Evolutionary conservation across 1,139 yeast species (phyloP).

Genomic region (Tardiomyces digboiensis): DNA sequence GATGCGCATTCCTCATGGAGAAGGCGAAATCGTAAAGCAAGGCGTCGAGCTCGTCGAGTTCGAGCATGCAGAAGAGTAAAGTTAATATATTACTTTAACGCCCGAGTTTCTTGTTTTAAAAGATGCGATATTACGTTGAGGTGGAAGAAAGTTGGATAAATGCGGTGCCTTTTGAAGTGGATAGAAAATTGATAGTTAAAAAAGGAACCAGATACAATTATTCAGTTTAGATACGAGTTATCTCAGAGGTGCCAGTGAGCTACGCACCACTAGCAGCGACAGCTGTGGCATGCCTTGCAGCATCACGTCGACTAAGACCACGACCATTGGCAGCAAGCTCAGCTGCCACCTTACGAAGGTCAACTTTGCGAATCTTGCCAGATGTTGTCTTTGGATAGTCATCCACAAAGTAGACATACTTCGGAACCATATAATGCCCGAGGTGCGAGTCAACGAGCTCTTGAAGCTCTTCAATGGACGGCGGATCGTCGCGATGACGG

Average conservation of each 20-base stretch:
- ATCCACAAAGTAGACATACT: constrained; percentile 19
- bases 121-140: too few species aligned
- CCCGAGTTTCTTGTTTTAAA: too few species aligned
- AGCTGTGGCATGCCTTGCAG: too few species aligned
- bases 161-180: too few species aligned
- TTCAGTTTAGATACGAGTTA: too few species aligned
- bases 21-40: constrained; percentile 25
- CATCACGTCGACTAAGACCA: not conserved
- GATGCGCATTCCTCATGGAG: constrained; percentile 21
- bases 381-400: constrained; percentile 27
- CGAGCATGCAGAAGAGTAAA: constrained; percentile 15
- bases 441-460: constrained; percentile 17
- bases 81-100: not conserved
- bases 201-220: too few species aligned
- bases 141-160: too few species aligned
- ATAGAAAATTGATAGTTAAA: too few species aligned
- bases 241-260: too few species aligned
- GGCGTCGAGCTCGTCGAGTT: constrained; percentile 26
- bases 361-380: constrained; percentile 28
- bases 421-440: constrained; percentile 26
- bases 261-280: too few species aligned
- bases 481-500: constrained; percentile 8
- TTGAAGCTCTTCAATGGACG: constrained; percentile 12
- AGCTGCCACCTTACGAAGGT: constrained; percentile 15
- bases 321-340: constrained; percentile 1